Base-by-base conservation (phyloP, 2,329 filamentous ascomycete species). In the Pseudogymnoascus sp. region DNA sequence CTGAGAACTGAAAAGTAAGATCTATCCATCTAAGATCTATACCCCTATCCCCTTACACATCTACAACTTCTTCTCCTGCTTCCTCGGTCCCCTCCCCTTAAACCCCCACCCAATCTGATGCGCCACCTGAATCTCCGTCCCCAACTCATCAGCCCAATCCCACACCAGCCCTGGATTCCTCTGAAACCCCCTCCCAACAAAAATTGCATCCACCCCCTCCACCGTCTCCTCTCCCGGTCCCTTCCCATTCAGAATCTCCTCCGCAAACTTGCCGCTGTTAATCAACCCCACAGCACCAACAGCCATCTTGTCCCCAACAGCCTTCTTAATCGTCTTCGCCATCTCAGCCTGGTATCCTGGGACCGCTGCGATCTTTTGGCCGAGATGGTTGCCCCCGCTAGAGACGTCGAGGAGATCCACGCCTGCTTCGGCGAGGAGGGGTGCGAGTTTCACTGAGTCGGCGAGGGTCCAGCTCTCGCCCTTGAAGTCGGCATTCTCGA, bases 361-460 rank as follows among this genome's bases (percentile, higher is more conserved):
- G 0, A 83, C 84, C 1, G 77, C 72, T 23, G 80, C 77, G 62
- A 89, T 80, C 64, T 86, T 83, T 69, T 87, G 84, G 60, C 74
- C 71, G 0, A 80, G 75, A 70, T 91, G 85, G 60, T 83, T 83
- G 3, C 89, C 90, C 0, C 85, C 90, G 2, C 81, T 83, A 1
- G 84, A 88, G 7, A 93, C 83, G 70, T 95, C 91, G 1, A 95
- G 77, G 1, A 95, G 77, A 72, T 95, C 90, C 2, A 93, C 84
- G 2, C 90, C 90, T 11, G 77, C 79, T 1, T 85, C 82, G 0
- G 86, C 86, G 0, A 95, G 78, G 0, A 87, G 76, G 54, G 79
- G 73, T 0, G 90, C 87, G 1, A 95, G 81, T 60, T 79, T 79
- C 31, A 85, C 79, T 0, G 85, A 86, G 63, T 93, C 82, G 14